phyloP scores from a whole-genome alignment of 2,329 filamentous ascomycete species.

The Aspergillus fumigatus region DNA sequence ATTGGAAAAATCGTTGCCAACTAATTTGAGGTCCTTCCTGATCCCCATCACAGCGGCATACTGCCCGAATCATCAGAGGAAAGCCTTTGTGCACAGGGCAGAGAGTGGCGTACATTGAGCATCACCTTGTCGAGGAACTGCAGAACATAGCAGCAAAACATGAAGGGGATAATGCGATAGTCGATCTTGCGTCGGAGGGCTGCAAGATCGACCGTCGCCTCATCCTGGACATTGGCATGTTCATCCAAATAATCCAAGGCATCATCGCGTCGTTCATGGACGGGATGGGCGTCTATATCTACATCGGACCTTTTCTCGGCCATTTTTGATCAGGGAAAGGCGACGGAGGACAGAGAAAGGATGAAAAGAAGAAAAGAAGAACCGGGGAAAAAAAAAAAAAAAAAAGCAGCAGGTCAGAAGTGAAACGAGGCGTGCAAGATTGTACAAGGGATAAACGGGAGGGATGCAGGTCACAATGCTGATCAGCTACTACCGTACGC shows the following conservation, averaged over 20 bases:
- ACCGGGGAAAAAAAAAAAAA: too few relatives aligned
- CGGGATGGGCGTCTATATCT: constrained; percentile 3
- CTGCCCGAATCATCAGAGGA: constrained; percentile 27
- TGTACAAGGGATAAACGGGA: neutral
- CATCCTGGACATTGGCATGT: constrained; percentile 21
- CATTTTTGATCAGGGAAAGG: neutral
- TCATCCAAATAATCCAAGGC: constrained; percentile 31
- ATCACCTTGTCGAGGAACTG: constrained; percentile 63
- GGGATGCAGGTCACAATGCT: too few relatives aligned
- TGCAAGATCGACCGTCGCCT: constrained; percentile 37
- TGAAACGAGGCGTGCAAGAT: neutral
- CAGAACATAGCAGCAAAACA: constrained; percentile 60
- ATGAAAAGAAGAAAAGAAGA: neutral
- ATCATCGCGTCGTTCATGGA: constrained; percentile 20
- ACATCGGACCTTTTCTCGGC: constrained; percentile 3
- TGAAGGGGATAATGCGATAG: constrained; percentile 56
- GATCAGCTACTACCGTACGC: too few relatives aligned
- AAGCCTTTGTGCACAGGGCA: neutral
- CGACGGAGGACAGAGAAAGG: neutral
- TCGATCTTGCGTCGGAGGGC: constrained; percentile 54
- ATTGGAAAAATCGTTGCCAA: constrained; percentile 59
- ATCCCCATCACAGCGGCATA: constrained; percentile 66
- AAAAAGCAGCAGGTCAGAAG: neutral
- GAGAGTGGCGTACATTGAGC: constrained; percentile 46
- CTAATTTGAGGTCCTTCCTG: constrained; percentile 49